Base-by-base conservation (phyloP, 805 yeast species). In the Clavispora vitiphila region DNA sequence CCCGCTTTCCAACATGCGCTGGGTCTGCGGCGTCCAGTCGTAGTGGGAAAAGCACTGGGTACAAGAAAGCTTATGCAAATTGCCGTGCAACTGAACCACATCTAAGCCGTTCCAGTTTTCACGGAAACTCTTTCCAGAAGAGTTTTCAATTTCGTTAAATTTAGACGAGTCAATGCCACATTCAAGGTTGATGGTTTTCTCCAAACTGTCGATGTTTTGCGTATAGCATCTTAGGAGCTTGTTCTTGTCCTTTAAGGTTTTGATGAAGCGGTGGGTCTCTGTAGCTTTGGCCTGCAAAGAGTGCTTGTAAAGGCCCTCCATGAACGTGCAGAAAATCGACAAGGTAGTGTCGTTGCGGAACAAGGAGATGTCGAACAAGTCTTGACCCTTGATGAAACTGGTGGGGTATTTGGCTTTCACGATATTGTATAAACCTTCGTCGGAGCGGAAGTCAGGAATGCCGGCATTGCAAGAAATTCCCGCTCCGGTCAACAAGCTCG, bases 401-500 rank as follows among this genome's bases (percentile, higher is more conserved):
- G 71, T 72, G 1, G 90, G 84, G 51, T 77, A 75, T 48, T 76
- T 77, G 15, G 65, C 60, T 56, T 83, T 86, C 24, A 83, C 86
- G 63, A 80, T 58, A 45, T 83, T 80, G 64, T 91, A 90, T 8
- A 90, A 72, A 2, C 98, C 98, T 50, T 83, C 78, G 8, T 81
- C 69, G 4, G 95, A 85, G 42, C 98, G 73, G 60, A 90, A 90
- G 59, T 91, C 98, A 3, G 99, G 99, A 36, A 91, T 93, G 0
- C 99, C 98, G 1, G 98, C 97, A 58, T 86, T 87, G 59, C 96
- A 88, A 12, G 96, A 87, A 44, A 91, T 88, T 1, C 99, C 99
- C 2, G 99, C 99, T 7, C 99, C 98, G 0, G 96, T 89, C 41
- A 90, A 68, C 4, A 86, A 72, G 16, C 84, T 71, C n/a, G 81